Percentiles rank a stretch among this genome's conserved stretches.
Evolutionary conservation across 2,329 filamentous ascomycete genomes (phyloP).

Genomic region (Calonectria crousiana): DNA sequence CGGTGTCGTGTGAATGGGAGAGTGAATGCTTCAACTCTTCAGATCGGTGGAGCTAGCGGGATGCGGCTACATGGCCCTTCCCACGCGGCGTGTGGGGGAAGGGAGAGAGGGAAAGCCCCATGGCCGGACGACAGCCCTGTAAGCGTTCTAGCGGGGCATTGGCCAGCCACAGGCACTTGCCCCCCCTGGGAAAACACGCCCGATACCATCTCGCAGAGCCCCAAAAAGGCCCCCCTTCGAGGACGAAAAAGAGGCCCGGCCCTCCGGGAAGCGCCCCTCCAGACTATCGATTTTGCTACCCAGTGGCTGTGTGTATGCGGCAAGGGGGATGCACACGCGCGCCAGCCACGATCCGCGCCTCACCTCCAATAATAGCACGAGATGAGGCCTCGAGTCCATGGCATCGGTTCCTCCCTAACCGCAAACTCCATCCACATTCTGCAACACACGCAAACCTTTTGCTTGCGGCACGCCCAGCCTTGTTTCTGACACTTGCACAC

Average conservation of each 20-base stretch:
- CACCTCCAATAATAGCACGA: conserved; percentile 28
- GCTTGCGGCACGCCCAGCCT: neutral
- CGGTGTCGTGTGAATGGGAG: neutral
- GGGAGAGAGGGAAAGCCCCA: neutral
- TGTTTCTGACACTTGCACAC: neutral
- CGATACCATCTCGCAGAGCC: neutral
- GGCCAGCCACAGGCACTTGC: conserved; percentile 2
- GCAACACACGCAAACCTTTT: neutral
- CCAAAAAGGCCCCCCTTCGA: neutral
- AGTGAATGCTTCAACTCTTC: neutral
- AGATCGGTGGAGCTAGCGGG: conserved; percentile 10
- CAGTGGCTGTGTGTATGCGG: conserved; percentile 22
- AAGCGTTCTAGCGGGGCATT: neutral
- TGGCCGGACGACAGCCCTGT: neutral
- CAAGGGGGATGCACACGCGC: conserved; percentile 13
- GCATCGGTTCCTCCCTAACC: conserved; percentile 21
- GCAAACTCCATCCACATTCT: conserved; percentile 6
- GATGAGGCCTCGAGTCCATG: conserved; percentile 16
- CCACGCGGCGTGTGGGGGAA: conserved; percentile 20
- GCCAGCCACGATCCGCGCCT: conserved; percentile 30
- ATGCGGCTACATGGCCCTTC: conserved; percentile 10
- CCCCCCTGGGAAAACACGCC: conserved; percentile 11
- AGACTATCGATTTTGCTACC: conserved; percentile 18
- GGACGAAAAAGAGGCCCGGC: neutral
- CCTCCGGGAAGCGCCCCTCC: conserved; percentile 15